Evolutionary conservation across 116 monocot genomes (phyloP), one percentile per base, ranked within the genome.

Genomic region (Papilionanthe hybrid): DNA sequence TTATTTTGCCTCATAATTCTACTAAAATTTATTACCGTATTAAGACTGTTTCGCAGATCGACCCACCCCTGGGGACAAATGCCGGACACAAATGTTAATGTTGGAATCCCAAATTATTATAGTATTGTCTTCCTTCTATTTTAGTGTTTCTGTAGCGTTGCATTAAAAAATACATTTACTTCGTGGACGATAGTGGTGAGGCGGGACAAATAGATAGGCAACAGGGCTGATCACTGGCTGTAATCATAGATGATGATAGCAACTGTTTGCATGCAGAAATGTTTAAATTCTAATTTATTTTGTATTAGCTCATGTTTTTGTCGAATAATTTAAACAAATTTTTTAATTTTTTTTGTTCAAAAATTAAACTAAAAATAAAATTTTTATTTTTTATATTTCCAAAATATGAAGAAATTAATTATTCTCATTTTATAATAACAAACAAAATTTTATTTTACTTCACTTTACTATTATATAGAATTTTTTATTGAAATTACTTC

Each of bases 181-280:
- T 71, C 28, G 37, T 37, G 71, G 71, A 71, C 71, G 37, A 71
- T 71, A 15, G 71, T 63, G 43, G 42, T 1, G 73, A 73, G 73
- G 43, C 22, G 49, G 76, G 50, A 76, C 53, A 28, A 50, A 53
- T 28, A 11, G 48, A 53, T 71, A 37, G 71, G 71, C 71, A 37
- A 71, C 30, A 28, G 76, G 76, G 29, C 30, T 28, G 50, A 27
- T 76, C 50, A 28, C 32, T 76, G 55, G 76, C 55, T 76, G 76
- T 55, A 76, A 76, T 76, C 76, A 76, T 76, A 55, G 76, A 28
- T 32, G 76, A 76, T 76, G 76, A 76, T 76, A 55, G 76, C 76
- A 53, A 76, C 76, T 76, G 76, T n/a, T 76, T 76, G 73, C 73
- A 73, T 73, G 73, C 73, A 73, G 43, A 42, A n/a, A n/a, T n/a